These are phyloP conservation scores for Neofusicoccum sp. DNA, from an alignment of 2,329 filamentous ascomycete genomes.

Conservation along the genomic window DNA sequence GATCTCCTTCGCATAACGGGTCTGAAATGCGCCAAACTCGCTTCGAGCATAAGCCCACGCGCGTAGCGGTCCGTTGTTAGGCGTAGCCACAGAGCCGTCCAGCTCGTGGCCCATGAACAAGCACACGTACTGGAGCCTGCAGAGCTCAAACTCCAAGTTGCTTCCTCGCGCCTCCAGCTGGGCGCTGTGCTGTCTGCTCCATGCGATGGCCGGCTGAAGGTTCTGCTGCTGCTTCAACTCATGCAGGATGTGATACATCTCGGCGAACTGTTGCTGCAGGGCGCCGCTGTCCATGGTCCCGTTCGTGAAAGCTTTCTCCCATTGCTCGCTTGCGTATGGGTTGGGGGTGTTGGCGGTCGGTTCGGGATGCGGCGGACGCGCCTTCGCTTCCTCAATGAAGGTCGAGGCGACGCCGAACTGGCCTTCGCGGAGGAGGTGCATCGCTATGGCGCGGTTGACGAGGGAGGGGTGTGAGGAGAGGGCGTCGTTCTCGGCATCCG, in stretches of 20 bases:
- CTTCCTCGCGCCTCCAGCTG: constrained; percentile 80
- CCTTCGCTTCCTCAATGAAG: constrained; percentile 73
- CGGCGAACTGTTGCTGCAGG: constrained; percentile 78
- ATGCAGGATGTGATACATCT: constrained; percentile 89
- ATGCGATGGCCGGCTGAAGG: constrained; percentile 80
- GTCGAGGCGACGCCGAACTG: constrained; percentile 86
- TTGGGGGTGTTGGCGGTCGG: constrained; percentile 39
- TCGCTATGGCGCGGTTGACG: constrained; percentile 91
- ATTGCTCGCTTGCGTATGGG: constrained; percentile 39
- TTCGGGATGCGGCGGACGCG: constrained; percentile 46
- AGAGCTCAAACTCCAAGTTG: constrained; percentile 93
- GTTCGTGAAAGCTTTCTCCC: constrained; percentile 50
- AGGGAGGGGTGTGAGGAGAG: constrained; percentile 74
- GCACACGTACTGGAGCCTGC: constrained; percentile 86
- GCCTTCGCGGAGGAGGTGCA: constrained; percentile 94
- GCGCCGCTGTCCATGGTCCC: constrained; percentile 56
- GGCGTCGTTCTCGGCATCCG: constrained; percentile 78
- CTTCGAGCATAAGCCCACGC: constrained; percentile 76
- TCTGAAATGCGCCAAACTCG: constrained; percentile 74
- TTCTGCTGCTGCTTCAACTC: constrained; percentile 72
- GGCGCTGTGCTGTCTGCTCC: constrained; percentile 73
- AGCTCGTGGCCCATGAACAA: constrained; percentile 73
- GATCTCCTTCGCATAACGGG: constrained; percentile 76
- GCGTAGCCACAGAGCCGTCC: constrained; percentile 47
- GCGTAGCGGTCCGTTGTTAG: constrained; percentile 58